phyloP scores from a whole-genome alignment of 2,329 filamentous ascomycete genomes.

The Curvularia verruculosa region DNA sequence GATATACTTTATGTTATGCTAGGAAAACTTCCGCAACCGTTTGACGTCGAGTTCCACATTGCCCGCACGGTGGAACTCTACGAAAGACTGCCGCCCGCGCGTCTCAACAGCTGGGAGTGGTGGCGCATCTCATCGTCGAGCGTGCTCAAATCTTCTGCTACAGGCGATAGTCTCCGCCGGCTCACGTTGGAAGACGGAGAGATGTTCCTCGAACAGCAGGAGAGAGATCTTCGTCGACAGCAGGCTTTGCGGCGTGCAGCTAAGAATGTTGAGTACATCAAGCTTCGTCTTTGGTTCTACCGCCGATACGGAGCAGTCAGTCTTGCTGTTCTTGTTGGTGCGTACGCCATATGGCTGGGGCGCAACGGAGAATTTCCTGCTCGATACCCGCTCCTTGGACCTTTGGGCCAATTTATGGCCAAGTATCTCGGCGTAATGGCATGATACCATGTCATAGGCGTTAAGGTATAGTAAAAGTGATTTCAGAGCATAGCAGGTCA shows the following conservation, averaged over 20 bases:
- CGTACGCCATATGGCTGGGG: conserved; percentile 46
- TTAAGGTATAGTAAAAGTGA: conserved; percentile 8
- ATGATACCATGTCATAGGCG: not conserved
- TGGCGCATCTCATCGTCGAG: conserved; percentile 73
- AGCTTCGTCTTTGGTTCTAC: conserved; percentile 66
- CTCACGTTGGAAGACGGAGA: conserved; percentile 72
- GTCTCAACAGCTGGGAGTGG: conserved; percentile 70
- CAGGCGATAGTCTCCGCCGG: conserved; percentile 55
- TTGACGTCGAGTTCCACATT: conserved; percentile 82
- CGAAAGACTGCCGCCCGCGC: conserved; percentile 71
- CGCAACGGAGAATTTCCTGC: conserved; percentile 19
- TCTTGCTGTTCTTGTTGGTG: conserved; percentile 58
- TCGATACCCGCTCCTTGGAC: conserved; percentile 19
- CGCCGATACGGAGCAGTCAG: conserved; percentile 62
- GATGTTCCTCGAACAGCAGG: conserved; percentile 72
- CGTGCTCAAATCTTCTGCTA: conserved; percentile 81
- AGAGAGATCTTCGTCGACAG: conserved; percentile 70
- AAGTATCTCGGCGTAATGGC: conserved; percentile 18
- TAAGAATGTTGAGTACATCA: conserved; percentile 44
- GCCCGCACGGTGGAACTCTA: conserved; percentile 68
- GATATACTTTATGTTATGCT: conserved; percentile 92
- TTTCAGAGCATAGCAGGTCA: conserved; percentile 13
- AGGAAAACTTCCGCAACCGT: conserved; percentile 80
- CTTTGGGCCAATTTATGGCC: conserved; percentile 26
- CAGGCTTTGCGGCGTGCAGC: conserved; percentile 57